phyloP scores from a whole-genome alignment of 2,329 filamentous ascomycete species.

The Nannizziopsis barbatae region DNA sequence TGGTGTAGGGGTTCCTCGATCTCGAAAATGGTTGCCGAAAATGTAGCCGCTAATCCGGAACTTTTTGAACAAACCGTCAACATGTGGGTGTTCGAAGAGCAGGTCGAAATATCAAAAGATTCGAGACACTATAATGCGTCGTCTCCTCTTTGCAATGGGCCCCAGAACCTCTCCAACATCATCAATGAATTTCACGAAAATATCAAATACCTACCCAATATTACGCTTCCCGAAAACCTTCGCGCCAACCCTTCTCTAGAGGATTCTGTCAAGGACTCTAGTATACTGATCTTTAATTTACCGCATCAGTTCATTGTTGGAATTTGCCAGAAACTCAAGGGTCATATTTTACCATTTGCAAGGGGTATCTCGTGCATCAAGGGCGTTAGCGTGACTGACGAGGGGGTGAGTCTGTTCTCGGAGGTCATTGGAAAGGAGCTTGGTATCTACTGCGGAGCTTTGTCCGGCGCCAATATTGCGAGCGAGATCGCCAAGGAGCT shows the following conservation, averaged over 20 bases:
- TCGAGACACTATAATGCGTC: slow-evolving; percentile 61
- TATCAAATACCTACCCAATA: slow-evolving; percentile 90
- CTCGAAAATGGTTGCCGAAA: slow-evolving; percentile 92
- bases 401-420: slow-evolving; percentile 78
- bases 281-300: slow-evolving; percentile 90
- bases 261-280: slow-evolving; percentile 70
- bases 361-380: slow-evolving; percentile 97
- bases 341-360: slow-evolving; percentile 82
- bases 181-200: slow-evolving; percentile 95
- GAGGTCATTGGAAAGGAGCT: slow-evolving; percentile 86
- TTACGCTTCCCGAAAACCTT: slow-evolving; percentile 65
- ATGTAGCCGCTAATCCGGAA: slow-evolving; percentile 62
- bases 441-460: slow-evolving; percentile 90
- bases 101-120: slow-evolving; percentile 60
- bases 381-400: slow-evolving; percentile 82
- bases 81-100: slow-evolving; percentile 99
- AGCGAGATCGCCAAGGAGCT: slow-evolving; percentile 90
- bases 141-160: slow-evolving; percentile 47
- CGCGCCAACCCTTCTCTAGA: slow-evolving; percentile 36
- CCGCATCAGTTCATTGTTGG: slow-evolving; percentile 81
- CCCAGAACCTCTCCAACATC: slow-evolving; percentile 77
- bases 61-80: slow-evolving; percentile 82
- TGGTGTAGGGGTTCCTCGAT: slow-evolving; percentile 77
- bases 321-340: slow-evolving; percentile 71
- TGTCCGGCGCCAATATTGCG: slow-evolving; percentile 94